These are phyloP conservation scores for Globisporangium nodosum DNA, from an alignment of 352 stramenopile species.

Conservation along the genomic window DNA sequence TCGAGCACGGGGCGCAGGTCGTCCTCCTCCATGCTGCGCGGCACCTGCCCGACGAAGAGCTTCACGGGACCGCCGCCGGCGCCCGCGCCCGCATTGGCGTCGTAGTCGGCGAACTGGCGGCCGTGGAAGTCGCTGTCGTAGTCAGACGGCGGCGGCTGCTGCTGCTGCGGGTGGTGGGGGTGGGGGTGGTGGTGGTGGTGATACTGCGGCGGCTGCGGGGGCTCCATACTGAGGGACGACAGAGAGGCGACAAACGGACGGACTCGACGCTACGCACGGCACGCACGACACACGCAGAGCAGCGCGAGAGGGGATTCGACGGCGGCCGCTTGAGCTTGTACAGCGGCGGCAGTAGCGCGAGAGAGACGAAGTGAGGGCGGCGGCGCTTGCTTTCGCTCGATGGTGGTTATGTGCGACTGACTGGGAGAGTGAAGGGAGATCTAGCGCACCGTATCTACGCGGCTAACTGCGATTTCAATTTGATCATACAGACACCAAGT, in stretches of 20 bases:
- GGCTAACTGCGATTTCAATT: not conserved
- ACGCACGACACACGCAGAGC: conserved; percentile 7
- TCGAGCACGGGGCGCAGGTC: conserved; percentile 82
- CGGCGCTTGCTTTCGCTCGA: not conserved
- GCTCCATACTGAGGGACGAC: conserved; percentile 4
- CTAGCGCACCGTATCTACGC: not conserved
- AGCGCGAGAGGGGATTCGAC: not conserved
- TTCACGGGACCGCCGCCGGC: conserved; percentile 46
- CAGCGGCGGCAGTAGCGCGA: too few relatives aligned
- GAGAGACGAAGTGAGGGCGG: not conserved
- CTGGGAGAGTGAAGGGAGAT: not conserved
- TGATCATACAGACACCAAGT: not conserved
- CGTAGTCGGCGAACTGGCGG: conserved; percentile 3
- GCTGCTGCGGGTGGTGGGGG: not conserved
- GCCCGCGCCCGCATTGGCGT: not conserved
- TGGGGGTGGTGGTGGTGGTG: not conserved
- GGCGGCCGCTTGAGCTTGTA: not conserved
- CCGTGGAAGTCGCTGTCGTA: conserved; percentile 3
- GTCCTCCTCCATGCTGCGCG: conserved; percentile 86
- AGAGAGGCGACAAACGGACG: conserved; percentile 3
- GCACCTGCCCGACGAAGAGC: conserved; percentile 84
- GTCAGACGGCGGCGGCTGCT: not conserved
- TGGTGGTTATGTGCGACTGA: not conserved
- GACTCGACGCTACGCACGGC: conserved; percentile 3
- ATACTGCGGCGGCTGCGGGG: conserved; percentile 5